Percentiles rank a stretch among this genome's conserved stretches.
Conservation (phyloP, 768 basidiomycete species). For the Porpolomopsis calyptriformis region DNA sequence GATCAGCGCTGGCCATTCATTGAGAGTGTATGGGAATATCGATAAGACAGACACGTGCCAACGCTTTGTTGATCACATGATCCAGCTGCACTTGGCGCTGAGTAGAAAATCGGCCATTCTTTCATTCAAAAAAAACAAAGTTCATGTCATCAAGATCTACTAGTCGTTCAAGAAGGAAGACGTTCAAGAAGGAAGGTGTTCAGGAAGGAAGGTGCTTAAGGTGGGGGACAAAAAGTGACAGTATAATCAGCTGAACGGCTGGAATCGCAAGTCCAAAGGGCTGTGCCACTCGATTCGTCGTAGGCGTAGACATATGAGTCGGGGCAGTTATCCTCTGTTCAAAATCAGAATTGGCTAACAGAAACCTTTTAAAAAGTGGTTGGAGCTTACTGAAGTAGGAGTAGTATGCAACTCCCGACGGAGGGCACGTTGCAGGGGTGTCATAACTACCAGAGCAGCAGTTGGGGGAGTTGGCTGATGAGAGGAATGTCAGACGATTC, state of each 20-base stretch:
- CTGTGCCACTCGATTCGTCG: conserved; percentile 41
- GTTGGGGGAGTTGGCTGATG: conserved; percentile 44
- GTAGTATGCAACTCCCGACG: conserved; percentile 32
- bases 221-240: conserved; percentile 37
- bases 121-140: too few relatives aligned
- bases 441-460: conserved; percentile 51
- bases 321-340: conserved; percentile 30
- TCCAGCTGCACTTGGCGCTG: too few relatives aligned
- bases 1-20: too few relatives aligned
- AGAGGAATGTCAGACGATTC: not conserved
- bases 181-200: too few relatives aligned
- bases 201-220: too few relatives aligned
- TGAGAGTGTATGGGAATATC: too few relatives aligned
- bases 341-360: not conserved
- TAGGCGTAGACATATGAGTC: conserved; percentile 45
- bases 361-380: not conserved
- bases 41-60: too few relatives aligned
- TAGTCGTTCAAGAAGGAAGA: too few relatives aligned
- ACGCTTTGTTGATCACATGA: too few relatives aligned
- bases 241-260: conserved; percentile 34
- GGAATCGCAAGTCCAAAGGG: conserved; percentile 43
- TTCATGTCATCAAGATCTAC: too few relatives aligned
- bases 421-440: conserved; percentile 46
- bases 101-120: too few relatives aligned
- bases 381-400: conserved; percentile 25